These are phyloP conservation scores for Calonectria pteridis DNA, from an alignment of 2,329 filamentous ascomycete genomes.

Conservation along the genomic window DNA sequence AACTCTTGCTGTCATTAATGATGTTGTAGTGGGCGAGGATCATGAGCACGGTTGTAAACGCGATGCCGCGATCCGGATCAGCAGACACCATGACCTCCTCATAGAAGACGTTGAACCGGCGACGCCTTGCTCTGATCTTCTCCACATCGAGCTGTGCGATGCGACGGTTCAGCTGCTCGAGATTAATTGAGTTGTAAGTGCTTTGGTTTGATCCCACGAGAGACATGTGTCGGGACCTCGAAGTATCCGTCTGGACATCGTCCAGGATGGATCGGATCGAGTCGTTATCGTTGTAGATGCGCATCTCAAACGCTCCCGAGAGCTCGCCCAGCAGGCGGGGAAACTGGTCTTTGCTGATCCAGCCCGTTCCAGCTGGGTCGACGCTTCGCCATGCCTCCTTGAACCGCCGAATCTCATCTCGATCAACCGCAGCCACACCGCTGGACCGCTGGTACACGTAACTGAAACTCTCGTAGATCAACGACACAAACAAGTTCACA, in stretches of 20 bases:
- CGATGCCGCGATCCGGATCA: conserved; percentile 89
- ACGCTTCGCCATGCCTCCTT: conserved; percentile 98
- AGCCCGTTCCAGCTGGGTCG: conserved; percentile 91
- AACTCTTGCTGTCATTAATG: conserved; percentile 96
- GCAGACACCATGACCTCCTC: conserved; percentile 96
- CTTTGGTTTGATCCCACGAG: conserved; percentile 65
- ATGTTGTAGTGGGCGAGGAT: conserved; percentile 98
- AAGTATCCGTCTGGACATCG: conserved; percentile 75
- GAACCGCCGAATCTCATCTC: conserved; percentile 95
- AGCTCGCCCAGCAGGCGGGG: conserved; percentile 91
- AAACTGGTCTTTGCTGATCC: conserved; percentile 90
- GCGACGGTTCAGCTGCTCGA: conserved; percentile 80
- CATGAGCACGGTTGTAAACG: conserved; percentile 93
- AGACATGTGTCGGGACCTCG: conserved; percentile 66
- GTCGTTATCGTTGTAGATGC: conserved; percentile 92
- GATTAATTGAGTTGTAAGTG: conserved; percentile 73
- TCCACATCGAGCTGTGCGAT: conserved; percentile 79
- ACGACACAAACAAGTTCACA: conserved; percentile 95
- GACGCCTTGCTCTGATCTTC: conserved; percentile 80
- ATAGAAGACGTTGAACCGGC: conserved; percentile 93
- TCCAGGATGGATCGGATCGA: conserved; percentile 90
- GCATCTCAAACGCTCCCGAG: conserved; percentile 96
- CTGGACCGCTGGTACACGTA: conserved; percentile 98
- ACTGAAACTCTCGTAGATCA: conserved; percentile 99
- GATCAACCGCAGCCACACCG: conserved; percentile 88